A percentile compares a stretch with the other conserved stretches of the same genome.
Conservation (phyloP, 179 eudicot species). For the Sideroxylon spinosum region DNA sequence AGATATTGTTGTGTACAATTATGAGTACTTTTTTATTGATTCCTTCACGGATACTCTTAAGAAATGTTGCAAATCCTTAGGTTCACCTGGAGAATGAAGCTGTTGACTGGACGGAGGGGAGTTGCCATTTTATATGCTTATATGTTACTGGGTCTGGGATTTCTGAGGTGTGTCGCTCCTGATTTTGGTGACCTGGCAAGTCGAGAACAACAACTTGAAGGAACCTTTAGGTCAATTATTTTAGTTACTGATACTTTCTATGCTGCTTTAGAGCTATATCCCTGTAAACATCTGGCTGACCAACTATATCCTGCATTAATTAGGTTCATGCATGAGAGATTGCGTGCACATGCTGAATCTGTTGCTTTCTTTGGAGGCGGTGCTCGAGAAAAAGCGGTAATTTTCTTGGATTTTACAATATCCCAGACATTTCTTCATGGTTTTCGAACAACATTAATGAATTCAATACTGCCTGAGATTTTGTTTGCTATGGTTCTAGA, state of each 20-base stretch:
- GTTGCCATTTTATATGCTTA: conserved; percentile 85
- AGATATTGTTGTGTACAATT: neutral
- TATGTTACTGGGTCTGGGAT: conserved; percentile 94
- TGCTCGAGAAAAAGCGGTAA: conserved; percentile 81
- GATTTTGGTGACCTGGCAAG: conserved; percentile 90
- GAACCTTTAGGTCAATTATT: conserved; percentile 74
- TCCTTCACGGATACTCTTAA: neutral
- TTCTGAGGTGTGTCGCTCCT: conserved; percentile 84
- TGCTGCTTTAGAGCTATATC: neutral
- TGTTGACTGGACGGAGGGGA: conserved; percentile 86
- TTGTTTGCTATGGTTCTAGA: neutral
- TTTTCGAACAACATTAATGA: neutral
- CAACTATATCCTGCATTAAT: conserved; percentile 17
- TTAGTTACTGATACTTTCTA: conserved; percentile 9
- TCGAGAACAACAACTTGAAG: conserved; percentile 85
- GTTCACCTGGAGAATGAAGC: conserved; percentile 99
- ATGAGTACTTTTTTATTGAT: neutral
- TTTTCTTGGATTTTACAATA: conserved; percentile 14
- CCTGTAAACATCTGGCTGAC: neutral
- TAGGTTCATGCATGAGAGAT: conserved; percentile 96
- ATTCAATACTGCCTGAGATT: neutral
- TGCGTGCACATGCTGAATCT: conserved; percentile 97
- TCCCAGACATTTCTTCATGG: neutral
- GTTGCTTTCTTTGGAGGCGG: conserved; percentile 98
- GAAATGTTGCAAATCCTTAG: conserved; percentile 32